phyloP scores from a whole-genome alignment of 75 land plant species.

The Adiantum capillusveneris region DNA sequence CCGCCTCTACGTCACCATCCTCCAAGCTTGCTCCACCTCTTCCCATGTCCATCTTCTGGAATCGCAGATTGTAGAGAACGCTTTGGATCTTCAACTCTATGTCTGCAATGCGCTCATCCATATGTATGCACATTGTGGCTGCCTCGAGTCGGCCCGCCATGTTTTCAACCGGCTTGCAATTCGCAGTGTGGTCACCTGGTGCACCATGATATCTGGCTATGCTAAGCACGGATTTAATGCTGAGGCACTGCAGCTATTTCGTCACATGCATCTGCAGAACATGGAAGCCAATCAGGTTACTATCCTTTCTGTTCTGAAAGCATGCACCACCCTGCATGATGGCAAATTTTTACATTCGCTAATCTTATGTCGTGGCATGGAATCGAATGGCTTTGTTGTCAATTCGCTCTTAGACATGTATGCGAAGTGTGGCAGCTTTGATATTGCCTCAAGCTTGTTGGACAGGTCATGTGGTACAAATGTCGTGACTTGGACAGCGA shows the following conservation, averaged over 20 bases:
- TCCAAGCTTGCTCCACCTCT: no score
- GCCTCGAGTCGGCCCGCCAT: conserved; percentile 11
- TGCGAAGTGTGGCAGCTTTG: conserved; percentile 23
- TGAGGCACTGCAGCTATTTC: neutral
- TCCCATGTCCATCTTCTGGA: no score
- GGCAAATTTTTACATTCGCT: neutral
- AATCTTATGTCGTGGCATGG: neutral
- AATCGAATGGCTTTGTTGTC: neutral
- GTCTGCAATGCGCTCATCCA: conserved; percentile 1
- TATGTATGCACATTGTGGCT: conserved; percentile 55
- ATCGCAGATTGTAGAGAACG: no score
- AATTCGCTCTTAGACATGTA: neutral
- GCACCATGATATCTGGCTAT: conserved; percentile 9
- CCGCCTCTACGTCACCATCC: no score
- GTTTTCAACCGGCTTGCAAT: conserved; percentile 14
- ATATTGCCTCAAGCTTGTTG: conserved; percentile 35
- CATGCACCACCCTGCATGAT: neutral
- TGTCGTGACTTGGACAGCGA: conserved; percentile 59
- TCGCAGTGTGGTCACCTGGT: conserved; percentile 13
- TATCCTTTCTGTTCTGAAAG: neutral
- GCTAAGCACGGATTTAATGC: neutral
- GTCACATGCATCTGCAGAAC: neutral
- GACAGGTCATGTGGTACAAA: conserved; percentile 18
- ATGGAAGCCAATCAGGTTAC: neutral
- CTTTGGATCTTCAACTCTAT: no score